Evolutionary conservation across 192 early-diverging fungal genomes (phyloP).

Genomic region (Globomyces pollinis-pini): DNA sequence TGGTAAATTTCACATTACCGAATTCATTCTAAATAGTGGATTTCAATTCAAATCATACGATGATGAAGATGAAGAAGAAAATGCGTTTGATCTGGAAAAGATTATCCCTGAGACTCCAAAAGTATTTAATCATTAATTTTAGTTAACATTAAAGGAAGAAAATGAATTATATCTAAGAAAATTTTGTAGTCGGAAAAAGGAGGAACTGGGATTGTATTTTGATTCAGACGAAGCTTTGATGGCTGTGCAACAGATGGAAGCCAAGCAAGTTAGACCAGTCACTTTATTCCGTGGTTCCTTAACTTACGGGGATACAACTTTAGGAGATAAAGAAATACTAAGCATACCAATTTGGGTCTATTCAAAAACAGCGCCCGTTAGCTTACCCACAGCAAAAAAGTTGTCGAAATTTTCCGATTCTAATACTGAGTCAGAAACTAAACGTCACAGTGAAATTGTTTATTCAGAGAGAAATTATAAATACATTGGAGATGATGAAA

Average conservation of each 20-base stretch:
- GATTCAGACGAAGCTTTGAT: conserved; percentile 42
- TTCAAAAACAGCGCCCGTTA: conserved; percentile 44
- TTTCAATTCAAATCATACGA: conserved; percentile 17
- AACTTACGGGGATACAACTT: conserved; percentile 38
- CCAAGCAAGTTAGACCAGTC: conserved; percentile 48
- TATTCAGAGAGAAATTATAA: not conserved
- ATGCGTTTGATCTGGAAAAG: too few species aligned
- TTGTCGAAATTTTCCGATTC: conserved; percentile 20
- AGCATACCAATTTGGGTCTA: conserved; percentile 50
- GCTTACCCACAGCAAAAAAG: conserved; percentile 56
- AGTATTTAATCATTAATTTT: too few species aligned
- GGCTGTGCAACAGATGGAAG: conserved; percentile 31
- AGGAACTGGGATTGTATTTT: conserved; percentile 23
- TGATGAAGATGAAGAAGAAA: too few species aligned
- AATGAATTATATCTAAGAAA: too few species aligned
- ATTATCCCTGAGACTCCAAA: too few species aligned
- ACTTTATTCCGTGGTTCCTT: conserved; percentile 46
- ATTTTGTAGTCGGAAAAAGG: too few species aligned
- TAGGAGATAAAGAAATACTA: conserved; percentile 17
- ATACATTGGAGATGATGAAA: conserved; percentile 4
- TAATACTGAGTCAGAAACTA: not conserved
- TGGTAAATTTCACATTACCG: conserved; percentile 1
- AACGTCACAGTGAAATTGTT: too few species aligned
- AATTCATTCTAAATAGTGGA: conserved; percentile 29
- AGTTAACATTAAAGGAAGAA: too few species aligned